Percentiles rank a stretch among this genome's conserved stretches.
These are phyloP conservation scores for Polyplosphaeria fusca DNA, from an alignment of 495 filamentous ascomycete species.

Conservation along the genomic window DNA sequence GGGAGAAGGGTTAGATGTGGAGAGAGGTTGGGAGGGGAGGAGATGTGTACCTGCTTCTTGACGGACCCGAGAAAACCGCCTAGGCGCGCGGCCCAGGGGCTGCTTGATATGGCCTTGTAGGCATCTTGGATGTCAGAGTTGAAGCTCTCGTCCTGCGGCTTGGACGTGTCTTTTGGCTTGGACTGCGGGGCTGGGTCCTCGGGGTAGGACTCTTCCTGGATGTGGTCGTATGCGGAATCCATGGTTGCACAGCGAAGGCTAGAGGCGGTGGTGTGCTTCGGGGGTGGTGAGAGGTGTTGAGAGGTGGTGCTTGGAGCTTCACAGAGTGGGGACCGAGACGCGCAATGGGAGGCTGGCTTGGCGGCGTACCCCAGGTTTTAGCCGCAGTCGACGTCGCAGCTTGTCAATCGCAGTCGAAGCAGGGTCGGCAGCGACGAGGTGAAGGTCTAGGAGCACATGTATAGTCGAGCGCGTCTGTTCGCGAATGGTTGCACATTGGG, in stretches of 20 bases:
- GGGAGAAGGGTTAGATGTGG: slow-evolving; percentile 12
- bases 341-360: too few relatives aligned
- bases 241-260: slow-evolving; percentile 50
- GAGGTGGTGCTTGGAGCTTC: too few relatives aligned
- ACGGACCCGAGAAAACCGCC: slow-evolving; percentile 87
- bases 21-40: background rate
- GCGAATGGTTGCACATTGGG: too few relatives aligned
- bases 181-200: slow-evolving; percentile 48
- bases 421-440: too few relatives aligned
- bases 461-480: too few relatives aligned
- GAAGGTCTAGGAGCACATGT: too few relatives aligned
- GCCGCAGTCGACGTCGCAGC: too few relatives aligned
- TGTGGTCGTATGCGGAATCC: slow-evolving; percentile 97
- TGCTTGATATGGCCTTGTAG: slow-evolving; percentile 85
- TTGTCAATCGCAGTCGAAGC: too few relatives aligned
- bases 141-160: slow-evolving; percentile 54
- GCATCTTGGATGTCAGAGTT: slow-evolving; percentile 92
- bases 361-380: too few relatives aligned
- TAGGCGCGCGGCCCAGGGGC: slow-evolving; percentile 84
- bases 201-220: slow-evolving; percentile 75
- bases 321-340: too few relatives aligned
- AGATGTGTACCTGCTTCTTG: slow-evolving; percentile 66
- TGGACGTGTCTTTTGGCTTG: slow-evolving; percentile 46
- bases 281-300: too few relatives aligned
- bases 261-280: too few relatives aligned